Base-by-base conservation (phyloP, 2,329 filamentous ascomycete genomes). In the Chaetomiaceae sp. region DNA sequence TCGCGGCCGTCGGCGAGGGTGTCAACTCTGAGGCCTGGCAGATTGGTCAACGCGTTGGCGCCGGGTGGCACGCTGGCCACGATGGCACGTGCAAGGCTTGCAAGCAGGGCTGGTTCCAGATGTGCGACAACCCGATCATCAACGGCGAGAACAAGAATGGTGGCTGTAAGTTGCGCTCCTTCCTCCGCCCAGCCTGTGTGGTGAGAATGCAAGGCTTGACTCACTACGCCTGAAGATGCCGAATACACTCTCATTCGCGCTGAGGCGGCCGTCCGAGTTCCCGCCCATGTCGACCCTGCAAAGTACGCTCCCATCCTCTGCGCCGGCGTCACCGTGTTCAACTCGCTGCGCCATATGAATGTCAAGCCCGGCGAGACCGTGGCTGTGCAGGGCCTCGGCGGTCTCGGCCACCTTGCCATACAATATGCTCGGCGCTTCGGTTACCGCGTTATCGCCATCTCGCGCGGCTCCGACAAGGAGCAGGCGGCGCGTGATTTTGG, bases 101-200 rank as follows among this genome's bases (percentile, higher is more conserved):
- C 65, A 73, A 75, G 45, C 72, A 77, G 14, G 79, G 78, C 2
- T 62, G 76, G 18, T 86, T 78, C 67, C 83, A 89, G 62, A 81
- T 83, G 65, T 90, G 86, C 64, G 70, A 78, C 18, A 77, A 82
- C 53, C 66, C 60, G 39, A 61, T 64, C 0, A 61, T 88, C 59
- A 89, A 88, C 60, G 86, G 86, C 11, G 73, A 85, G 5, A 77
- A 68, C 3, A 68, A 67, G 32, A 73, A 85, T 52, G 86, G 86
- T 41, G 86, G 80, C 39, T 83, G 59, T 61, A 52, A 54, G 59
- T 42, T 12, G 3, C 9, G 22, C 22, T 24, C 22, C 22, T 9
- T 9, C 18, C 6, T 2, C 9, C 30, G n/a, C 20, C 24, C n/a
- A n/a, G 15, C 17, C 12, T 7, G 6, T n/a, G 11, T 7, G 14